A percentile compares a stretch with the other conserved stretches of the same genome.
Evolutionary conservation across 208 protist genomes (phyloP).

Genomic region (Tritrichomonas foetus): DNA sequence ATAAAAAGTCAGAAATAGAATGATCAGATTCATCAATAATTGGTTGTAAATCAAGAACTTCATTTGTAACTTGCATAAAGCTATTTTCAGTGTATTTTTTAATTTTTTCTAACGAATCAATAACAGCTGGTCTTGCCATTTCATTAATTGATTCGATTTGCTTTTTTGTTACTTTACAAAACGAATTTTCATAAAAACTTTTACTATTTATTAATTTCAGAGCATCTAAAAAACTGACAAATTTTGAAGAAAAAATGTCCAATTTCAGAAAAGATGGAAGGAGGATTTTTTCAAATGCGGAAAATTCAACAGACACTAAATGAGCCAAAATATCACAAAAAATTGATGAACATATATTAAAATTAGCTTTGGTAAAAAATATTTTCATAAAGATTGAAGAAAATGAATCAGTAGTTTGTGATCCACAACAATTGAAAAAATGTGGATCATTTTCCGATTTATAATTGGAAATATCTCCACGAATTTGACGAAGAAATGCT

Average conservation of each 20-base stretch:
- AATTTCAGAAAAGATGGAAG: not conserved
- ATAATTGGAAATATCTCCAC: not conserved
- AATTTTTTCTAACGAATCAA: not conserved
- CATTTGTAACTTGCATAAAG: too few species aligned
- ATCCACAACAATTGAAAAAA: not conserved
- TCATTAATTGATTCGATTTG: not conserved
- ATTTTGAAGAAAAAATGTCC: not conserved
- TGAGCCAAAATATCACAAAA: not conserved
- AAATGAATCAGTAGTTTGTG: not conserved
- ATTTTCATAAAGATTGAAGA: not conserved
- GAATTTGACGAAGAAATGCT: not conserved
- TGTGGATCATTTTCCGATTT: not conserved
- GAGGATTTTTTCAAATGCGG: not conserved
- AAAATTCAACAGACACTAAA: not conserved
- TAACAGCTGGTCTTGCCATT: not conserved
- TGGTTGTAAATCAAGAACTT: too few species aligned
- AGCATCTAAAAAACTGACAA: not conserved
- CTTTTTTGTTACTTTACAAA: not conserved
- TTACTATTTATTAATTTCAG: not conserved
- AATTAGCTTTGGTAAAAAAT: not conserved
- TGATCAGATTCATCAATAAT: too few species aligned
- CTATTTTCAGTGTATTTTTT: too few species aligned
- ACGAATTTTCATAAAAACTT: not conserved
- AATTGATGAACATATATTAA: not conserved
- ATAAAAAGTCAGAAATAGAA: too few species aligned